Evolutionary conservation across 2,329 filamentous ascomycete genomes (phyloP), one percentile per base, ranked within the genome.

Genomic region (Epichloe sp.): DNA sequence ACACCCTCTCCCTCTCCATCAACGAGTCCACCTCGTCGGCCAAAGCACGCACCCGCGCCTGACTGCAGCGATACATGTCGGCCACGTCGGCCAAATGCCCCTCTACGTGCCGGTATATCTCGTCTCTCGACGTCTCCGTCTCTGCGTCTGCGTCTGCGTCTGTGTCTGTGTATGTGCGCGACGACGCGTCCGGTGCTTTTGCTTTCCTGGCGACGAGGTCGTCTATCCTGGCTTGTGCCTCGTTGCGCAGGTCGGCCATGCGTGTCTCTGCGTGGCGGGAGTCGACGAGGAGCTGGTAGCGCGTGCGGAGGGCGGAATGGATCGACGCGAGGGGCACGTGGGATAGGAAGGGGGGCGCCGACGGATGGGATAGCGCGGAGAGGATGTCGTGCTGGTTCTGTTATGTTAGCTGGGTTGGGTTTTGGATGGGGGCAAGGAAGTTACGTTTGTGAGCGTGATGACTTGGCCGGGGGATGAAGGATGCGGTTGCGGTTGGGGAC

Each of bases 51-150:
- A 62, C 44, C 21, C 57, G 52, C 14, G 55, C 55, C 45, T 55
- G 46, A 15, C 48, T 35, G 19, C 21, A 48, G 4, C 31, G 23
- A 31, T 44, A 53, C 34, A 44, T 21, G 12, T 12, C 19, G 19
- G 17, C 46, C 21, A 52, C 41, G 43, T 17, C 31, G 14, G 56
- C 57, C 36, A 66, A 55, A 50, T 63, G 57, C 49, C 52, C 55
- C 23, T 60, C 61, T 2, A 64, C 54, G 19, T 59, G 58, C 12
- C 59, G 53, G 23, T 62, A 59, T 19, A 64, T 59, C 12, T 59
- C 53, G 6, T 53, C 48, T 10, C 58, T 53, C 31, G 1, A 15
- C 4, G 8, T 19, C 34, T 44, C 26, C 23, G 6, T 1, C n/a
- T 3, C 17, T 5, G 17, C 4, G 3, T 34, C 19, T 21, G 1